Evolutionary conservation across 495 filamentous ascomycete genomes (phyloP), one percentile per base, ranked within the genome.

Genomic region (Penicillium silybi): DNA sequence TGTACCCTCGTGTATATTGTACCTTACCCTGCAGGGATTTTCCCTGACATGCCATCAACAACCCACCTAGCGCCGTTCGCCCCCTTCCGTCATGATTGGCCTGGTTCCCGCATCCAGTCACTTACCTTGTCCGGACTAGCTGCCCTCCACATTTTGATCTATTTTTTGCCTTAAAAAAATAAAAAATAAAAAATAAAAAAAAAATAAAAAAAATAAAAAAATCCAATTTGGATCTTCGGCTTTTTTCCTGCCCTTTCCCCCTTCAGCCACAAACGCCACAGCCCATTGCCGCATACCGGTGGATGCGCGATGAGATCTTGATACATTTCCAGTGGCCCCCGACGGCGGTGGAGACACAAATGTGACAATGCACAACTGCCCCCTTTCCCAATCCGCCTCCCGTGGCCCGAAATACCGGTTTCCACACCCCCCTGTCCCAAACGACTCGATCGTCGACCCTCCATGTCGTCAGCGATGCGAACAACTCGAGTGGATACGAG

Each of bases 51-150:
- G 29, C 29, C 29, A 32, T 32, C 29, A 32, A 32, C 29, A 23
- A 23, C 6, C 22, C 6, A 6, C 6, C 57, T 63, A 56, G 57
- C 44, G 58, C 49, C 56, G 54, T 63, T 69, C 54, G 58, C 66
- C 66, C 61, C 68, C 46, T 71, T 69, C 63, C 68, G 68, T 71
- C 68, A 69, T 71, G 53, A 48, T 48, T 48, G 35, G 32, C 35
- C 20, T 40, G 20, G 41, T 52, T 50, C 51, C 54, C 49, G 51
- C 46, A 44, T 25, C 48, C 39, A 51, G 46, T 44, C 46, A 51
- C 54, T 57, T 45, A 48, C 58, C 27, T 4, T 8, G 41, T 43
- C 13, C 10, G 41, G 58, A 4, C 25, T 58, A 61, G 58, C 22
- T 35, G 23, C 19, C 29, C 47, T 57, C 57, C 50, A 29, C 56